Conservation (phyloP, 176 grass and related monocot species). For the Raddia distichophylla region DNA sequence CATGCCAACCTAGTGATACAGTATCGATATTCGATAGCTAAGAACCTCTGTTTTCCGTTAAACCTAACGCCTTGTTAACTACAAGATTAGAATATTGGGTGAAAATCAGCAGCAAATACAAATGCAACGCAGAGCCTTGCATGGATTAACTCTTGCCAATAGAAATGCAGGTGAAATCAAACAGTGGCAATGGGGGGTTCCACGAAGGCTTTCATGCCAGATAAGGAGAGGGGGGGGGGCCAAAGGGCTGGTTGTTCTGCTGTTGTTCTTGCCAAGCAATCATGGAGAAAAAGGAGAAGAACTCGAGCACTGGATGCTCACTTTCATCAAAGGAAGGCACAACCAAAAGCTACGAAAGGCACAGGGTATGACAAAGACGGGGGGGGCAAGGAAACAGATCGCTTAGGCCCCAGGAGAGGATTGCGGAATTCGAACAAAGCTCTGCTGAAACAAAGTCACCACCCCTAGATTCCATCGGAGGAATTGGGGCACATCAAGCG, state of each 20-base stretch:
- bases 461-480: neutral
- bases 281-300: constrained; percentile 37
- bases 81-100: neutral
- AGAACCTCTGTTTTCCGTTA: neutral
- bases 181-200: constrained; percentile 17
- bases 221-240: constrained; percentile 24
- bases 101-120: neutral
- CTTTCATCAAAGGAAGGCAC: constrained; percentile 60
- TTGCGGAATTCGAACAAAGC: constrained; percentile 35
- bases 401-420: constrained; percentile 2
- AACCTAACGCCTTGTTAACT: neutral
- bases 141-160: neutral
- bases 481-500: neutral
- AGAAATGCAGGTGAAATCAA: neutral
- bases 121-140: neutral
- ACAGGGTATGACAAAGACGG: constrained; percentile 41
- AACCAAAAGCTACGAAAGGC: constrained; percentile 37
- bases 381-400: constrained; percentile 3
- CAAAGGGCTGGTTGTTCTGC: constrained; percentile 27
- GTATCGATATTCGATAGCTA: neutral
- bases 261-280: constrained; percentile 44
- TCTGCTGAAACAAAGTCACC: neutral
- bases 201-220: constrained; percentile 21
- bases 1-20: constrained; percentile 3
- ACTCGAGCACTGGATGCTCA: constrained; percentile 48